A percentile compares a stretch with the other conserved stretches of the same genome.
Evolutionary conservation across 768 basidiomycete genomes (phyloP).

Genomic region (Nidularia sp.): DNA sequence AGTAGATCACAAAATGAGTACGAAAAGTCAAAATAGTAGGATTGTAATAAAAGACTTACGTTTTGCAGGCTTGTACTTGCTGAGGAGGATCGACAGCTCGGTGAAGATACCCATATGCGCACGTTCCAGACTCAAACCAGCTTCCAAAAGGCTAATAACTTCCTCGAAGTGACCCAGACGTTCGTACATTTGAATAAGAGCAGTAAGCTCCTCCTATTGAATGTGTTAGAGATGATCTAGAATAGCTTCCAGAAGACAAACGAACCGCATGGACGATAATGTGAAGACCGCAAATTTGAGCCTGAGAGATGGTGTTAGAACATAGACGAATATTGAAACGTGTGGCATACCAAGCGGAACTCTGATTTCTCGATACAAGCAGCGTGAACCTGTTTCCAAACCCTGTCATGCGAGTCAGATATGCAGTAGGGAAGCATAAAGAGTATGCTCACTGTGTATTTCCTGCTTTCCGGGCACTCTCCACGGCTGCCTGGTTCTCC

Average conservation of each 20-base stretch:
- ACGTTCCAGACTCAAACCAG: conserved; percentile 92
- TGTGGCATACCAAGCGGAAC: conserved; percentile 73
- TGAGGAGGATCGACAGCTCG: conserved; percentile 85
- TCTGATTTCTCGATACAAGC: conserved; percentile 98
- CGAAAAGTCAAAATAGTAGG: too few relatives aligned
- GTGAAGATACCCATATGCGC: conserved; percentile 99
- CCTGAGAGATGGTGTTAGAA: conserved; percentile 34
- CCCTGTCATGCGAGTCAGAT: conserved; percentile 39
- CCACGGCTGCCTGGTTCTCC: conserved; percentile 97
- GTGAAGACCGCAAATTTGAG: conserved; percentile 98
- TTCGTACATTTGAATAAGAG: conserved; percentile 81
- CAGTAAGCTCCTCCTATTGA: conserved; percentile 69
- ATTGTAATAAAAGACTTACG: conserved; percentile 43
- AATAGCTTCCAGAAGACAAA: not conserved
- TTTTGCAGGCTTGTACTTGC: conserved; percentile 93
- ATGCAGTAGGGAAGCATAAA: not conserved
- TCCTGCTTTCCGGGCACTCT: conserved; percentile 98
- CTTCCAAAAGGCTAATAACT: conserved; percentile 86
- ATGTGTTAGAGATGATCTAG: conserved; percentile 17
- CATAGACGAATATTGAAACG: not conserved
- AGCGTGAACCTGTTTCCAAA: conserved; percentile 99
- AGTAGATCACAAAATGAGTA: too few relatives aligned
- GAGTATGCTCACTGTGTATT: conserved; percentile 81
- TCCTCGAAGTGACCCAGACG: conserved; percentile 92
- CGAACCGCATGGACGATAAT: conserved; percentile 87